Base-by-base conservation (phyloP, 495 filamentous ascomycete genomes). In the Rhizodiscina lignyota region DNA sequence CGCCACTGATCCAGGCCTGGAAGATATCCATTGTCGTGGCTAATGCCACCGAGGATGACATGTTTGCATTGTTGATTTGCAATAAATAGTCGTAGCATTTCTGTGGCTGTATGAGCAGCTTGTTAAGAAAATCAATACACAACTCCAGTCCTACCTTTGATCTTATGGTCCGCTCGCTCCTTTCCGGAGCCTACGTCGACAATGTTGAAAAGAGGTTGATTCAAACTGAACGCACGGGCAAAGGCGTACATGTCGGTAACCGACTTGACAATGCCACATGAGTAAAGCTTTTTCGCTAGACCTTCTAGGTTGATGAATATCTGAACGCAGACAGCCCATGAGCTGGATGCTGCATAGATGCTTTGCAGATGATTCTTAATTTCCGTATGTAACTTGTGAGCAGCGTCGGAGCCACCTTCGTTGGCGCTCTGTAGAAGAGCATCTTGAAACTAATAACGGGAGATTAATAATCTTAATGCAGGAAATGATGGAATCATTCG, bases 11-110 rank as follows among this genome's bases (percentile, higher is more conserved):
- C 54, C 30, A 58, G 39, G 18, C 50, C 50, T 6, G 52, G 48
- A 22, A 60, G 41, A 37, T 60, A 60, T 5, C 56, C 56, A 33
- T 51, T 49, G 43, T 60, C 56, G 24, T 54, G 52, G 21, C 48
- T 51, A n/a, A n/a, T n/a, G 22, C 54, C 54, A 15, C 54, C 54
- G 36, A 60, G 58, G 35, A 56, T 49, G 30, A 60, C 52, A 40
- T 59, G 56, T 36, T 55, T 56, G 49, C 56, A 60, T 34, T 56
- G 54, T 4, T 46, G 34, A 34, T 58, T 60, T 10, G 39, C 39
- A 36, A 52, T 41, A 38, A 54, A 60, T 1, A 57, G 41, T 15
- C 54, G 52, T 19, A 60, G 46, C 43, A 46, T 52, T 44, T 54
- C 51, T 54, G 33, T 2, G 13, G 19, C n/a, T n/a, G n/a, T n/a